phyloP scores from a whole-genome alignment of 2,329 filamentous ascomycete species.

The Aspergillus costaricaensis region DNA sequence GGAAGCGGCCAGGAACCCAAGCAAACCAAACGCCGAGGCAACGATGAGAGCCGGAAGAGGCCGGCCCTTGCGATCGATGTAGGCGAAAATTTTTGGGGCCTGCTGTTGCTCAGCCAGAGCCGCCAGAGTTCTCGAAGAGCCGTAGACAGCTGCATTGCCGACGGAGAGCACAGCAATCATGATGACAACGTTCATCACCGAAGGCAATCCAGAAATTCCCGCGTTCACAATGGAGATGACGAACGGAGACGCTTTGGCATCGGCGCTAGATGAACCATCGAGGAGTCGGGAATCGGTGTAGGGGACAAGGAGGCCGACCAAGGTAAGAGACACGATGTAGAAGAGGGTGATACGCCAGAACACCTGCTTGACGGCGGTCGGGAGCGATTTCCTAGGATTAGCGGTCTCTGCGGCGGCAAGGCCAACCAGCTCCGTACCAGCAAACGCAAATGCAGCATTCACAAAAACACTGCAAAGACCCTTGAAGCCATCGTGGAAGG shows the following conservation, averaged over 20 bases:
- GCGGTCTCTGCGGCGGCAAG: constrained; percentile 61
- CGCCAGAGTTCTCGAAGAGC: constrained; percentile 84
- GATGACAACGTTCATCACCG: constrained; percentile 93
- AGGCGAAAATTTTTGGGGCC: constrained; percentile 74
- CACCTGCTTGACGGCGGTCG: constrained; percentile 86
- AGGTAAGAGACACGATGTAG: constrained; percentile 78
- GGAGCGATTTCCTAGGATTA: constrained; percentile 69
- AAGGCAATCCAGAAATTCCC: constrained; percentile 76
- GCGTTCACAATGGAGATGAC: constrained; percentile 89
- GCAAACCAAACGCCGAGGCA: constrained; percentile 67
- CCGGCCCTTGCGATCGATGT: constrained; percentile 80
- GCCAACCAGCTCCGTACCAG: constrained; percentile 64
- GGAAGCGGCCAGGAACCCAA: constrained; percentile 74
- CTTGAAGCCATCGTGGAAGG: constrained; percentile 67
- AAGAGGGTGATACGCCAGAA: constrained; percentile 94
- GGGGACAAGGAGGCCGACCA: constrained; percentile 81
- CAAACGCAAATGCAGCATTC: constrained; percentile 64
- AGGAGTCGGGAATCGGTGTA: constrained; percentile 68
- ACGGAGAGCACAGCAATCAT: constrained; percentile 87
- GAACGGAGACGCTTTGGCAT: constrained; percentile 81
- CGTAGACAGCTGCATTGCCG: constrained; percentile 89
- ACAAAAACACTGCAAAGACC: constrained; percentile 66
- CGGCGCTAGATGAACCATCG: constrained; percentile 56
- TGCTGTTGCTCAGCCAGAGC: constrained; percentile 86
- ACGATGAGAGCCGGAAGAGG: constrained; percentile 72